Percentiles rank a stretch among this genome's conserved stretches.
These are phyloP conservation scores for Aureobasidium sp. DNA, from an alignment of 2,329 filamentous ascomycete species.

Conservation along the genomic window DNA sequence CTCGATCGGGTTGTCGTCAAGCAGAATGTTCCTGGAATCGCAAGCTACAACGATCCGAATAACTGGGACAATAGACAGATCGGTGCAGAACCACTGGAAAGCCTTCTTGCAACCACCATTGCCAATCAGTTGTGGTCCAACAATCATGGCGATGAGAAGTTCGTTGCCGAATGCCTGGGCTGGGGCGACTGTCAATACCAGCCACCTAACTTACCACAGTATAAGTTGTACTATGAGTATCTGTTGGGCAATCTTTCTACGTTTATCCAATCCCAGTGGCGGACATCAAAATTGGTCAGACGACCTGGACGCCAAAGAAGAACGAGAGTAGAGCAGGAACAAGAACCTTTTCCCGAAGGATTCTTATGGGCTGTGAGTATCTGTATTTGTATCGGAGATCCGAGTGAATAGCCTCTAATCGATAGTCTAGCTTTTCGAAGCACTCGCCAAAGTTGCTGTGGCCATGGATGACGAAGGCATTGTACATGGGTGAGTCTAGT, in stretches of 20 bases:
- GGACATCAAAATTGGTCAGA: background rate
- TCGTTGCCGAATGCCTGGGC: background rate
- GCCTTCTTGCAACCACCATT: background rate
- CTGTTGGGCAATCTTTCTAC: background rate
- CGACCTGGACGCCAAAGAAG: background rate
- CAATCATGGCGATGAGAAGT: background rate
- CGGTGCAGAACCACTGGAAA: conserved; percentile 3
- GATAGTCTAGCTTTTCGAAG: background rate
- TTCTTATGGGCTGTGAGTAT: conserved; percentile 3
- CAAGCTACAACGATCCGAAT: background rate
- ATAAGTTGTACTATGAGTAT: conserved; percentile 6
- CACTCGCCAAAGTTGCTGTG: conserved; percentile 2
- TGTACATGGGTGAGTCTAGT: background rate
- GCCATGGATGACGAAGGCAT: background rate
- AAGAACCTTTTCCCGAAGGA: background rate
- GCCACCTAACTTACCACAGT: background rate
- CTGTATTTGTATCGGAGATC: too few species aligned
- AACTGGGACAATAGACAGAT: background rate
- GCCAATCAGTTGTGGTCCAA: background rate
- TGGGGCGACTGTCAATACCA: background rate
- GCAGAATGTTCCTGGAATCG: background rate
- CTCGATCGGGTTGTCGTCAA: conserved; percentile 5
- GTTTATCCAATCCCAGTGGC: background rate
- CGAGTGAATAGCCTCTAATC: background rate
- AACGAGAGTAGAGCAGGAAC: background rate